Conservation (phyloP, 2,329 filamentous ascomycete genomes). For the Xylaria sp. region DNA sequence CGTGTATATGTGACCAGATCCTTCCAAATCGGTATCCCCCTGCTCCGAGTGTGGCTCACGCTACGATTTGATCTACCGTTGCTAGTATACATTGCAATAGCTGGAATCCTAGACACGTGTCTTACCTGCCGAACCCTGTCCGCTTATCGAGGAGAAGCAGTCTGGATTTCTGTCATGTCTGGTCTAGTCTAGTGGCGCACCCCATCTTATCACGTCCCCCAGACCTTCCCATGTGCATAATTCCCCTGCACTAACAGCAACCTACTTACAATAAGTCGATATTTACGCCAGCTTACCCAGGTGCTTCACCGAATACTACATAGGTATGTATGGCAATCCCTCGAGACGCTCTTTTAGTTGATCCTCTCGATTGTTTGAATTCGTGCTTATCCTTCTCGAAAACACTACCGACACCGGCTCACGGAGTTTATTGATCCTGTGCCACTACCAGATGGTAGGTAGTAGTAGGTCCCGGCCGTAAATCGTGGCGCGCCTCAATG, state of each 20-base stretch:
- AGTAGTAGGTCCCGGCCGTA: constrained; percentile 8
- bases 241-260: constrained; percentile 27
- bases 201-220: constrained; percentile 30
- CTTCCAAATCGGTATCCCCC: constrained; percentile 25
- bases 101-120: constrained; percentile 30
- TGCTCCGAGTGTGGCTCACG: constrained; percentile 29
- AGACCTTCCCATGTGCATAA: constrained; percentile 16
- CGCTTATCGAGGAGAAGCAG: constrained; percentile 22
- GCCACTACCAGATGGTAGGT: constrained; percentile 30
- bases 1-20: constrained; percentile 19
- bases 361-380: constrained; percentile 15
- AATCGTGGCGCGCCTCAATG: constrained; percentile 19
- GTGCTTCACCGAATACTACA: constrained; percentile 21
- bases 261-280: constrained; percentile 27
- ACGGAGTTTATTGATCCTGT: constrained; percentile 36
- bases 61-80: constrained; percentile 25
- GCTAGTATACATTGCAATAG: constrained; percentile 3
- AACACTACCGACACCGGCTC: constrained; percentile 31
- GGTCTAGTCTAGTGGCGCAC: constrained; percentile 16
- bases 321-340: constrained; percentile 34
- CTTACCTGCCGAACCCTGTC: constrained; percentile 27
- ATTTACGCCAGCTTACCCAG: background rate
- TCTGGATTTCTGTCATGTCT: constrained; percentile 28
- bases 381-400: constrained; percentile 26
- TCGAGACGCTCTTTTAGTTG: constrained; percentile 28